Base-by-base conservation (phyloP, 1,284 basidiomycete genomes). In the Wallemia ichthyophaga region DNA sequence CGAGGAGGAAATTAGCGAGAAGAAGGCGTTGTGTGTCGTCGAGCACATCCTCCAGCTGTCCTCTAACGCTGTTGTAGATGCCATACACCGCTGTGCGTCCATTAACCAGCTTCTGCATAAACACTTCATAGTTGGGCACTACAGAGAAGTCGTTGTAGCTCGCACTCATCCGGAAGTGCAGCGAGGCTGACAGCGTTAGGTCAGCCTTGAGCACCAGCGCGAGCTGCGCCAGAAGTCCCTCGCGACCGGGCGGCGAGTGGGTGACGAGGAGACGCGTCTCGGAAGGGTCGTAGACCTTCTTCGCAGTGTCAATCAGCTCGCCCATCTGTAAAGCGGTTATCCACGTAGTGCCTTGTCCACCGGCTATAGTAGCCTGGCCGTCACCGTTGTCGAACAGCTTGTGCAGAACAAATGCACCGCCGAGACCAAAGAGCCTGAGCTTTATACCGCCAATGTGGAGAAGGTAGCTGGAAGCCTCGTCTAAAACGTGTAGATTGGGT, bases 291-390 rank as follows among this genome's bases (percentile, higher is more conserved):
- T 80, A 91, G 0, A 71, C 70, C 71, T 73, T 80, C 69, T 95
- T 87, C 1, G 92, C 88, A 1, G 89, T 96, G 70, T 98, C 94
- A 60, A 98, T 82, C 54, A 99, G 80, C 71, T 98, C 92, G 62
- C 94, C 94, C 54, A 99, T 85, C 70, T 98, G 94, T 25, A 99
- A 76, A 2, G 88, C 85, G 0, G 92, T 98, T 0, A 88, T 87
- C 94, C 94, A 99, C 83, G 96, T 95, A 24, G 91, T 96, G 26
- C 94, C 94, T 67, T 88, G 85, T 1, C 87, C 92, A 55, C 94
- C 94, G 0, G 94, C 92, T 63, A 98, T 95, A 13, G 92, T 95
- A 1, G 87, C 91, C 57, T 75, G 79, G 1, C 91, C 92, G 59
- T 92, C 86, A 1, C 55, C 55, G 55, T 56, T 56, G 23, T 56